A percentile compares a stretch with the other conserved stretches of the same genome.
These are phyloP conservation scores for Penicillium glabrum DNA, from an alignment of 2,329 filamentous ascomycete species.

Conservation along the genomic window DNA sequence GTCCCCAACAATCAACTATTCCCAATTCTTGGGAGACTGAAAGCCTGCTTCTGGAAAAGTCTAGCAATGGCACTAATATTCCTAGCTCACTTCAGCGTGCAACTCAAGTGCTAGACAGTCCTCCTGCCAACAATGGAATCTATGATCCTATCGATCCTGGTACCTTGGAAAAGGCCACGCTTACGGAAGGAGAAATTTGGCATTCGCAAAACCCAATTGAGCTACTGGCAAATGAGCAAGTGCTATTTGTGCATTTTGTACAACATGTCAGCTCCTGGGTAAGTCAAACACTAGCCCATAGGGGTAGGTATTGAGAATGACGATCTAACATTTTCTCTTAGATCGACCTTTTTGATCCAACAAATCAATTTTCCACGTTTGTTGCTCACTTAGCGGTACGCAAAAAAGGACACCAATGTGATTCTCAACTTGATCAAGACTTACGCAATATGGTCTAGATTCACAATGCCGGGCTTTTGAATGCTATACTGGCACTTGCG, in stretches of 20 bases:
- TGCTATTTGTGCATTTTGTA: conserved; percentile 18
- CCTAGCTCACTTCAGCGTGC: conserved; percentile 14
- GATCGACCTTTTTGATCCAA: conserved; percentile 26
- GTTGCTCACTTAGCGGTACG: conserved; percentile 19
- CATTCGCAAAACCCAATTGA: conserved; percentile 16
- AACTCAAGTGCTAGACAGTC: conserved; percentile 15
- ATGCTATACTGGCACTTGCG: conserved; percentile 29
- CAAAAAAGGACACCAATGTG: too few relatives aligned
- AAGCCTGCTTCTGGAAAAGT: conserved; percentile 3
- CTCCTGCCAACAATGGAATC: neutral
- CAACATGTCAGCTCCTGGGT: conserved; percentile 19
- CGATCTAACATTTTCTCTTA: neutral
- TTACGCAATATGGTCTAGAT: conserved; percentile 4
- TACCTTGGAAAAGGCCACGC: neutral
- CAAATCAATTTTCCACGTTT: conserved; percentile 19
- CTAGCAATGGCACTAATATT: conserved; percentile 5
- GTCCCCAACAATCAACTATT: neutral
- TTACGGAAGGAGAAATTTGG: conserved; percentile 11
- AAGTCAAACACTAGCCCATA: neutral
- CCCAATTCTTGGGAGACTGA: conserved; percentile 1
- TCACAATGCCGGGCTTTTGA: conserved; percentile 26
- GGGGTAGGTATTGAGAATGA: neutral
- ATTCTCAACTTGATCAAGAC: neutral
- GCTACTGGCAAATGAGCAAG: conserved; percentile 6
- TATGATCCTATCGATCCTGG: neutral